Evolutionary conservation across 1,284 basidiomycete species (phyloP), one percentile per base, ranked within the genome.

Genomic region (Sanguinoderma infundibulare): DNA sequence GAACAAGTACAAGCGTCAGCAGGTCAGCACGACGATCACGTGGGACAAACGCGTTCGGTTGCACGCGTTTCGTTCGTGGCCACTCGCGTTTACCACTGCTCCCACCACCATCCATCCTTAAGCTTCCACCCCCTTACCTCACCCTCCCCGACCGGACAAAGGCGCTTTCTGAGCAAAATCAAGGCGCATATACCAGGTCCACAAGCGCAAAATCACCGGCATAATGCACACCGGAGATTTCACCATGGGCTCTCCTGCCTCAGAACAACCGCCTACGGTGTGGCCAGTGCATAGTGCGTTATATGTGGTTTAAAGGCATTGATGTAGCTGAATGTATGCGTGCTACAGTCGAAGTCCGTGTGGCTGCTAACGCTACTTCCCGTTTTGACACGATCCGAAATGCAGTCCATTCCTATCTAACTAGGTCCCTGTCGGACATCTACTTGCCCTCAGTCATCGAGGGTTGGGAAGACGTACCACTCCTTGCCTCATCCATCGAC

Each of bases 301-400:
- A 20, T 46, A 26, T 44, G n/a, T 38, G 10, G 14, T 17, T 24
- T 14, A 22, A 53, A 9, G 1, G 24, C n/a, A 35, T 32, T 4
- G 56, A 24, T 52, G 20, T 53, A 20, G n/a, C 51, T 24, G 49
- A n/a, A n/a, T 35, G 30, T 39, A 30, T 52, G 10, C 26, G 59
- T 52, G 10, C 26, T 59, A 34, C 67, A 96, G 95, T 96, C 70
- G 94, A 97, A 79, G 94, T 94, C 5, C 86, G 94, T 49, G 79
- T 95, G 28, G 80, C 83, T 42, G 76, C 86, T 2, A 81, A 83
- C 55, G 85, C 90, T 17, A 86, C 88, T 12, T 81, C 89, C 28
- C 85, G 90, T 5, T 87, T 89, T 72, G 91, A 93, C 62, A 86
- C 86, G 20, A 84, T 96, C 60, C 80, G 87, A 52, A 81, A 79